These are phyloP conservation scores for Cucurbita moschata DNA, from an alignment of 306 rosid species.

Conservation along the genomic window DNA sequence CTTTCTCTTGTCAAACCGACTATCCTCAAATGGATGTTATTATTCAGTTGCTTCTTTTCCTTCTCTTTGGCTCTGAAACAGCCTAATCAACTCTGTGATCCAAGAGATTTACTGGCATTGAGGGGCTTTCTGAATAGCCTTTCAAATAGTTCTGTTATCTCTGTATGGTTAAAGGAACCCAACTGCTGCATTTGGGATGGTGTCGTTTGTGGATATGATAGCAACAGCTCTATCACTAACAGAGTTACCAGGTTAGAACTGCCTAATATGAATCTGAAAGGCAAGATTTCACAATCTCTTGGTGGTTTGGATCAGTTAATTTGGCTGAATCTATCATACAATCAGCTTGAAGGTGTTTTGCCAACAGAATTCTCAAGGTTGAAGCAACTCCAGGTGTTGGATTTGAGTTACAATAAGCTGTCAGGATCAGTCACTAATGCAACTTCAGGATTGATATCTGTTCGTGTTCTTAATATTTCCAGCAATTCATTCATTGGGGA, in stretches of 20 bases:
- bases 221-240: constrained; percentile 14
- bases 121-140: constrained; percentile 53
- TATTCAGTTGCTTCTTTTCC: constrained; percentile 33
- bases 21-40: constrained; percentile 23
- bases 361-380: constrained; percentile 41
- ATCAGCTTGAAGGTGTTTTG: constrained; percentile 40
- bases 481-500: constrained; percentile 39
- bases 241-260: constrained; percentile 50
- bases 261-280: constrained; percentile 42
- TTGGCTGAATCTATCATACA: constrained; percentile 48
- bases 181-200: constrained; percentile 60
- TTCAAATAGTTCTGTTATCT: constrained; percentile 23
- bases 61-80: constrained; percentile 22
- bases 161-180: constrained; percentile 34
- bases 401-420: constrained; percentile 54
- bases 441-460: constrained; percentile 41
- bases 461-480: constrained; percentile 43
- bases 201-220: constrained; percentile 39
- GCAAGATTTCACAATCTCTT: constrained; percentile 37
- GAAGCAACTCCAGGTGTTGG: constrained; percentile 44
- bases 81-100: constrained; percentile 27
- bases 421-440: constrained; percentile 30
- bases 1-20: constrained; percentile 20
- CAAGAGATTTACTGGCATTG: constrained; percentile 40
- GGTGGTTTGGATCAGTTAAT: constrained; percentile 36